Conservation (phyloP, 192 early-diverging fungal genomes). For the Backusella mclennaniae region DNA sequence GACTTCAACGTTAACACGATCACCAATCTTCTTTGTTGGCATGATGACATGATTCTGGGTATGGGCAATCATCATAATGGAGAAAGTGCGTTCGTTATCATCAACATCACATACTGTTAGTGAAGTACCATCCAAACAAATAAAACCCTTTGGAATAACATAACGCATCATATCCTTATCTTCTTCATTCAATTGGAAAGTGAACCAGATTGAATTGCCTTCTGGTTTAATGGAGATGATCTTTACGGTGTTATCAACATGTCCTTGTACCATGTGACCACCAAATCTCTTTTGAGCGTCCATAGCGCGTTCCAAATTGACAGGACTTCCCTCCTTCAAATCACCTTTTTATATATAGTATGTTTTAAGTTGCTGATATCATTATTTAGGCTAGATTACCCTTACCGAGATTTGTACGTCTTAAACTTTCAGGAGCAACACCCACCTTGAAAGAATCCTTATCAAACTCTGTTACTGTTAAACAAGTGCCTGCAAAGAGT, state of each 20-base stretch:
- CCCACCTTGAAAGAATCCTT: slow-evolving; percentile 84
- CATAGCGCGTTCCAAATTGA: slow-evolving; percentile 96
- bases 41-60: slow-evolving; percentile 85
- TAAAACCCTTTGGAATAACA: slow-evolving; percentile 95
- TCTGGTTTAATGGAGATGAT: slow-evolving; percentile 80
- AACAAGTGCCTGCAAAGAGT: slow-evolving; percentile 69
- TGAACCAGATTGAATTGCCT: slow-evolving; percentile 81
- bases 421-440: slow-evolving; percentile 89
- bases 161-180: slow-evolving; percentile 69
- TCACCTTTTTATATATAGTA: slow-evolving; percentile 45
- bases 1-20: slow-evolving; percentile 91
- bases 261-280: slow-evolving; percentile 97
- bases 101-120: slow-evolving; percentile 93
- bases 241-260: slow-evolving; percentile 85
- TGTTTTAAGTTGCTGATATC: background rate
- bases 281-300: slow-evolving; percentile 85
- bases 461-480: slow-evolving; percentile 95
- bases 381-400: background rate
- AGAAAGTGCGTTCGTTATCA: slow-evolving; percentile 69
- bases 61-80: slow-evolving; percentile 95
- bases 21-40: slow-evolving; percentile 65
- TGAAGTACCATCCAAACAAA: slow-evolving; percentile 91
- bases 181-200: slow-evolving; percentile 52
- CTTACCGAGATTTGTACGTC: slow-evolving; percentile 88
- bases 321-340: slow-evolving; percentile 70